Evolutionary conservation across 371 early-diverging fungal species (phyloP).

Genomic region (Polyrhizophydium stewartii): DNA sequence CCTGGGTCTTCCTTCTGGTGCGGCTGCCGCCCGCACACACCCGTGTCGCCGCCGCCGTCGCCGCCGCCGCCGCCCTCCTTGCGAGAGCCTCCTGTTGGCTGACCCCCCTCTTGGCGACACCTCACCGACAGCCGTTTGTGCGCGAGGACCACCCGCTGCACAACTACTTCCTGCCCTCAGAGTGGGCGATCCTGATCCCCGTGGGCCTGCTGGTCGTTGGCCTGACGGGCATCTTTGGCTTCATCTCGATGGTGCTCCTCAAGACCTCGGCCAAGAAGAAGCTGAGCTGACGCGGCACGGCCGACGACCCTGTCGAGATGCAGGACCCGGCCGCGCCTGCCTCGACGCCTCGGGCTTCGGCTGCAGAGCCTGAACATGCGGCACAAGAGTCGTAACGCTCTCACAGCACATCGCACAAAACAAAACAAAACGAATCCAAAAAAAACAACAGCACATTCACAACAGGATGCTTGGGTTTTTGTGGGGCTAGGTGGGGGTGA

Average conservation of each 20-base stretch:
- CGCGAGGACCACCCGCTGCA: constrained; percentile 77
- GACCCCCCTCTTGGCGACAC: background rate
- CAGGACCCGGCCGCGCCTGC: no score
- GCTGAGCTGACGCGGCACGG: constrained; percentile 24
- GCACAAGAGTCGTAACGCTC: no score
- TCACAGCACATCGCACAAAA: no score
- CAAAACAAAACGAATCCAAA: background rate
- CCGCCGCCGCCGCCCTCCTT: background rate
- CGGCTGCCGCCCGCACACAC: background rate
- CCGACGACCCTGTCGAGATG: no score
- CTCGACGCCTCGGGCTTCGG: no score
- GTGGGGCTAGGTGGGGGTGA: no score
- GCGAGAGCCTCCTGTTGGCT: background rate
- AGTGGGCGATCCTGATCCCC: constrained; percentile 84
- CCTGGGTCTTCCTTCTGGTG: constrained; percentile 88
- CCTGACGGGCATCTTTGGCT: constrained; percentile 68
- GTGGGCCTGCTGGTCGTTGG: constrained; percentile 76
- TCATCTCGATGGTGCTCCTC: constrained; percentile 80
- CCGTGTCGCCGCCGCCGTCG: background rate
- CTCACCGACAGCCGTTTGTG: constrained; percentile 79
- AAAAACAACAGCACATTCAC: no score
- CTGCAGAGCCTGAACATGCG: no score
- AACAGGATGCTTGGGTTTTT: no score
- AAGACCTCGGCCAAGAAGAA: constrained; percentile 67
- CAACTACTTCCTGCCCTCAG: constrained; percentile 74